These are phyloP conservation scores for Botryotinia narcissicola DNA, from an alignment of 2,329 filamentous ascomycete genomes.

Conservation along the genomic window DNA sequence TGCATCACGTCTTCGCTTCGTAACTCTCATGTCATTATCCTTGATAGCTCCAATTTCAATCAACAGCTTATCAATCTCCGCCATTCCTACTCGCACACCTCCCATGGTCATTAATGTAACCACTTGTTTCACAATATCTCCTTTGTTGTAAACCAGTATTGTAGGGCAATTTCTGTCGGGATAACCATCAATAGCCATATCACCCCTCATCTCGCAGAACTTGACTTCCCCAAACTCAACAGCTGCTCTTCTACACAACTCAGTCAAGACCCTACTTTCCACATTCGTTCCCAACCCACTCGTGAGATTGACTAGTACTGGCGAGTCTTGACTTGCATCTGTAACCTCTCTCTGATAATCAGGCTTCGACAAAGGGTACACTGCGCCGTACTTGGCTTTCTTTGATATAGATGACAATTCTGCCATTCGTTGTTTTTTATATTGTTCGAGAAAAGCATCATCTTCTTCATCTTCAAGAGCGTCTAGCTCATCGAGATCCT, in stretches of 20 bases:
- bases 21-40: slow-evolving; percentile 72
- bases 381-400: slow-evolving; percentile 79
- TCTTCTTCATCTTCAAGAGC: slow-evolving; percentile 96
- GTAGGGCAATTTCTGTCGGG: slow-evolving; percentile 94
- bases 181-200: slow-evolving; percentile 94
- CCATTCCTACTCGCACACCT: slow-evolving; percentile 67
- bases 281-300: slow-evolving; percentile 75
- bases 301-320: slow-evolving; percentile 76
- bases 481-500: slow-evolving; percentile 89
- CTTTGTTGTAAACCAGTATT: slow-evolving; percentile 86
- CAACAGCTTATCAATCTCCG: slow-evolving; percentile 77
- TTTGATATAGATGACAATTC: slow-evolving; percentile 75
- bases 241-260: slow-evolving; percentile 84
- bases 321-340: slow-evolving; percentile 72
- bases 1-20: slow-evolving; percentile 35
- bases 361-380: slow-evolving; percentile 91
- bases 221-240: slow-evolving; percentile 89
- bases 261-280: slow-evolving; percentile 78
- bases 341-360: slow-evolving; percentile 92
- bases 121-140: slow-evolving; percentile 86
- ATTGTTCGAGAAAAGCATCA: slow-evolving; percentile 83
- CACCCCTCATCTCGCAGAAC: slow-evolving; percentile 91
- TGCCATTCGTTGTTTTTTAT: slow-evolving; percentile 81
- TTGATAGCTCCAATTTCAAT: slow-evolving; percentile 79
- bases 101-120: slow-evolving; percentile 82